Percentiles rank a stretch among this genome's conserved stretches.
These are phyloP conservation scores for Gossypium rotundifolium DNA, from an alignment of 345 rosid genomes.

Conservation along the genomic window DNA sequence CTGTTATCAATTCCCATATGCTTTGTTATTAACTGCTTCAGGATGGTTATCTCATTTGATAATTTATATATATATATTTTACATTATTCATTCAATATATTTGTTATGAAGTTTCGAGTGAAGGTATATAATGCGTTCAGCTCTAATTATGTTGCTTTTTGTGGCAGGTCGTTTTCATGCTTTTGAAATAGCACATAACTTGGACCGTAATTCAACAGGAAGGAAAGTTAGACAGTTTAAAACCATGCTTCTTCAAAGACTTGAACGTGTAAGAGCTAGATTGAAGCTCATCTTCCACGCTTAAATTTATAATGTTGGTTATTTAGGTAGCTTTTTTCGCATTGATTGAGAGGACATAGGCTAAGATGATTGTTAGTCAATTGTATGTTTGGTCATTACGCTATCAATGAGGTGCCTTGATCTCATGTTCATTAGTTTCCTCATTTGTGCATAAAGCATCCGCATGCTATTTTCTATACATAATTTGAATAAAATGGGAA, in stretches of 20 bases:
- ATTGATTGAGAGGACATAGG: neutral
- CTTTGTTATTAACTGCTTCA: neutral
- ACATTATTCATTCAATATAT: neutral
- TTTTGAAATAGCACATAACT: conserved; percentile 64
- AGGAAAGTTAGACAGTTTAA: conserved; percentile 89
- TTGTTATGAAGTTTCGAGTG: neutral
- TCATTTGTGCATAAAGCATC: neutral
- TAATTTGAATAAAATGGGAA: neutral
- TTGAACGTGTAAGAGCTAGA: conserved; percentile 46
- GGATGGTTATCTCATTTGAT: neutral
- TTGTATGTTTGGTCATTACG: neutral
- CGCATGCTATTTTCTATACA: neutral
- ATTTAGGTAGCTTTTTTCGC: neutral
- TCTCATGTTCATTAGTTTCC: neutral
- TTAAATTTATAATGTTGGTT: neutral
- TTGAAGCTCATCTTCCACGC: neutral
- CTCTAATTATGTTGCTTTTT: conserved; percentile 9
- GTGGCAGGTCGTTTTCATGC: conserved; percentile 82
- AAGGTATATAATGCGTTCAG: neutral
- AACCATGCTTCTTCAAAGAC: conserved; percentile 85
- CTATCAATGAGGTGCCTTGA: neutral
- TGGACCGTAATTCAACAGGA: conserved; percentile 69
- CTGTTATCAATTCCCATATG: neutral
- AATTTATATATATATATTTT: neutral
- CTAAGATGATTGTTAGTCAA: neutral